Evolutionary conservation across 2,329 filamentous ascomycete genomes (phyloP), one percentile per base, ranked within the genome.

Genomic region (Trichoderma sp.): DNA sequence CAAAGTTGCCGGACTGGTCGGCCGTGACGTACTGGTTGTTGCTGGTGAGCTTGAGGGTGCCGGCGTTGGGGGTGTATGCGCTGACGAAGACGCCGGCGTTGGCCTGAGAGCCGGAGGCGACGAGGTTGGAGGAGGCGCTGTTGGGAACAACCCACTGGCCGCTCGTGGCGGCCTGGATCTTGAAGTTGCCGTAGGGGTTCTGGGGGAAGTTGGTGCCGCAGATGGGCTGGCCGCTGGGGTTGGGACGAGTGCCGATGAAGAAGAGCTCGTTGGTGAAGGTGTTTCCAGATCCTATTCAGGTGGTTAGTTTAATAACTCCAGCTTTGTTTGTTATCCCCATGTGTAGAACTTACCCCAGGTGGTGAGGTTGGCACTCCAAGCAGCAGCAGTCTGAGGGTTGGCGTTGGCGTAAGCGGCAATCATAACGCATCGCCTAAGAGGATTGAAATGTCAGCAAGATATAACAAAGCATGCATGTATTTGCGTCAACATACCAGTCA

Each of bases 191-290:
- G 64, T 75, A 74, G 20, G 75, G 75, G 68, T 76, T 76, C 66
- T 75, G 72, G 11, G 75, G 75, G 55, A 76, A 71, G 66, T 69
- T 69, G 15, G 66, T 28, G 63, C 74, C 72, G 73, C 75, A 76
- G 67, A 76, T 76, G 43, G 75, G 74, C 34, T 65, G 20, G 23
- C 74, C 74, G 43, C 68, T 74, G 17, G 74, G 73, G 71, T 76
- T 76, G 36, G 75, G 74, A 2, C 75, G 74, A 15, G 75, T 76
- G 39, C 75, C 74, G 70, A 76, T 76, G 70, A 76, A 76, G 72
- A 70, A 74, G 23, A 76, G 70, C 71, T 76, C 74, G 72, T 76
- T 76, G 50, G 73, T 74, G 68, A 66, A 76, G 9, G 75, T 76
- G 58, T 76, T 73, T 39, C 75, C 75, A 55, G 72, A 71, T 61